Percentiles rank a stretch among this genome's conserved stretches.
These are phyloP conservation scores for Parastagonospora nodorum DNA, from an alignment of 2,329 filamentous ascomycete species.

Conservation along the genomic window DNA sequence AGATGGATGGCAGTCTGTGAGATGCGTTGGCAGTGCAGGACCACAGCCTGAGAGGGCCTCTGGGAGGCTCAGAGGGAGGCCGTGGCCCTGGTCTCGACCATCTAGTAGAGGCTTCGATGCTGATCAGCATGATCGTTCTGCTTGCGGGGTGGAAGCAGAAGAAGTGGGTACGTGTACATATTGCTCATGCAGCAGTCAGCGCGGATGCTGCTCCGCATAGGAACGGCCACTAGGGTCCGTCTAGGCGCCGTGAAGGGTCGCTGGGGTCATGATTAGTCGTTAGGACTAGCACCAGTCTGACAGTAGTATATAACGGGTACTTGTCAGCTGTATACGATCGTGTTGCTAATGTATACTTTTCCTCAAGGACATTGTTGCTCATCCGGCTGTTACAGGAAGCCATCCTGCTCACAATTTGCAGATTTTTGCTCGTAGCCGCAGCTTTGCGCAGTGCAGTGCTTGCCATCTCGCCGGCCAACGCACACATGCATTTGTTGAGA, in stretches of 20 bases:
- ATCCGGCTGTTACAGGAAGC: background rate
- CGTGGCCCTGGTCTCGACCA: too few relatives aligned
- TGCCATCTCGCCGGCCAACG: too few relatives aligned
- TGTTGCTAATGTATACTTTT: background rate
- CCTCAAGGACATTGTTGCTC: background rate
- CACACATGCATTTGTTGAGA: too few relatives aligned
- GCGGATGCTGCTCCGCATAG: background rate
- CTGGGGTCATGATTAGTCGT: background rate
- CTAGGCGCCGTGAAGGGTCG: background rate
- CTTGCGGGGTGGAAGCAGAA: background rate
- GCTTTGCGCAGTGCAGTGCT: too few relatives aligned
- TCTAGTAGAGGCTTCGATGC: background rate
- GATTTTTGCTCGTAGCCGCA: too few relatives aligned
- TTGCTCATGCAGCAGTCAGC: background rate
- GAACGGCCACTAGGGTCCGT: background rate
- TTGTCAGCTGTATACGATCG: background rate
- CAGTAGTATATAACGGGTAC: constrained; percentile 1
- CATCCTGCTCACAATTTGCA: background rate
- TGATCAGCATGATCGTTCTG: background rate
- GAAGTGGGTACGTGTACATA: background rate
- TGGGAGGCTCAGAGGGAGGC: too few relatives aligned
- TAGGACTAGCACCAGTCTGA: background rate
- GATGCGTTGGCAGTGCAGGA: too few relatives aligned
- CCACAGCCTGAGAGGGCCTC: too few relatives aligned
- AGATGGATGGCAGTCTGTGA: too few relatives aligned